Evolutionary conservation across 805 yeast species (phyloP).

Genomic region (Candida suzukii): DNA sequence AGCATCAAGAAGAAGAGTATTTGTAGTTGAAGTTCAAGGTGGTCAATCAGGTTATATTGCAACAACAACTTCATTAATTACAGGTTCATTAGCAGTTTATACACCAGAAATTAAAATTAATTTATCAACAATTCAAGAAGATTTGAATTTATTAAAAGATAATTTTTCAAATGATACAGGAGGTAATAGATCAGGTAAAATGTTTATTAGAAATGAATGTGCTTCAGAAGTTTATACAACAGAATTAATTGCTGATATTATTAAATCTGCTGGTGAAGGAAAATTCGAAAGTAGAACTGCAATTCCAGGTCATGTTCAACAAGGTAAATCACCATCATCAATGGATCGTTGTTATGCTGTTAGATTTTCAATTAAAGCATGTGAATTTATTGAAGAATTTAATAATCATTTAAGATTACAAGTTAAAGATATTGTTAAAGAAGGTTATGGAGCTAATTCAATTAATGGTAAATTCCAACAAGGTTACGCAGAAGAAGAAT

Average conservation of each 20-base stretch:
- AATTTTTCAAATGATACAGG: conserved; percentile 59
- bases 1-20: conserved; percentile 70
- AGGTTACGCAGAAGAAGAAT: conserved; percentile 24
- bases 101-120: conserved; percentile 68
- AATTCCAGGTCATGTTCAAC: conserved; percentile 83
- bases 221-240: conserved; percentile 65
- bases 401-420: conserved; percentile 8
- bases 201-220: conserved; percentile 59
- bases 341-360: conserved; percentile 74
- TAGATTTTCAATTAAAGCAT: conserved; percentile 62
- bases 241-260: conserved; percentile 62
- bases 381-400: conserved; percentile 55
- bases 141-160: conserved; percentile 52
- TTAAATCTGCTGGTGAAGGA: conserved; percentile 54
- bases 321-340: conserved; percentile 72
- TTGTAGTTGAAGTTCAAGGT: conserved; percentile 80
- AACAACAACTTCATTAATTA: conserved; percentile 56
- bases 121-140: conserved; percentile 55
- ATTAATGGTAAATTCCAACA: conserved; percentile 2
- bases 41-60: conserved; percentile 81
- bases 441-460: conserved; percentile 17
- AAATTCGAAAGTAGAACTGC: conserved; percentile 75
- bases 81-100: conserved; percentile 70
- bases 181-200: conserved; percentile 59
- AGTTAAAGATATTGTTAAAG: conserved; percentile 8